phyloP scores from a whole-genome alignment of 805 yeast genomes.

The Wickerhamomyces tratensis region DNA sequence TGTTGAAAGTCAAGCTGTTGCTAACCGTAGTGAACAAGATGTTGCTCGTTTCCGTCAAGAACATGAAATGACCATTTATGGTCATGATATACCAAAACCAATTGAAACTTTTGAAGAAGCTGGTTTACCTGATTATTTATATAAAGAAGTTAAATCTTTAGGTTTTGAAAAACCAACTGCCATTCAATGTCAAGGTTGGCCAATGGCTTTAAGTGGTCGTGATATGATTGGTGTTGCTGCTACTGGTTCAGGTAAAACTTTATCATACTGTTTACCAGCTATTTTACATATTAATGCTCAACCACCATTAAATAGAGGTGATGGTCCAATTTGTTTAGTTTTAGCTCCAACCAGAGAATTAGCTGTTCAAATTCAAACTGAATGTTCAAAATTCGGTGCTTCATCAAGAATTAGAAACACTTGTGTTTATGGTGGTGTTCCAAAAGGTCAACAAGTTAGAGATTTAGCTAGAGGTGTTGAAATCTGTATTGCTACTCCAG shows the following conservation, averaged over 20 bases:
- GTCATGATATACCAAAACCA: slow-evolving; percentile 89
- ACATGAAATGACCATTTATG: slow-evolving; percentile 78
- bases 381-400: slow-evolving; percentile 89
- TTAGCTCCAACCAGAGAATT: slow-evolving; percentile 98
- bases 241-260: slow-evolving; percentile 98
- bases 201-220: slow-evolving; percentile 98
- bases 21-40: slow-evolving; percentile 66
- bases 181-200: slow-evolving; percentile 99
- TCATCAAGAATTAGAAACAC: slow-evolving; percentile 92
- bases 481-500: slow-evolving; percentile 96
- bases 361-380: slow-evolving; percentile 95
- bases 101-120: slow-evolving; percentile 91
- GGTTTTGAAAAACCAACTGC: slow-evolving; percentile 94
- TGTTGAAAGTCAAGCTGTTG: slow-evolving; percentile 72
- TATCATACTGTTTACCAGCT: slow-evolving; percentile 93
- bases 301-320: slow-evolving; percentile 86
- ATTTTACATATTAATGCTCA: slow-evolving; percentile 98
- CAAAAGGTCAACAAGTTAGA: slow-evolving; percentile 95
- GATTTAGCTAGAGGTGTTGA: slow-evolving; percentile 93
- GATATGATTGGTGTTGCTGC: slow-evolving; percentile 99
- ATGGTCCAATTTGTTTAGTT: slow-evolving; percentile 93
- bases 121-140: slow-evolving; percentile 93
- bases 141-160: slow-evolving; percentile 78
- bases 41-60: slow-evolving; percentile 67
- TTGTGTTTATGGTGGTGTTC: slow-evolving; percentile 99